phyloP scores from a whole-genome alignment of 176 grass and related monocot species.

The Eremochloa ophiuroides region DNA sequence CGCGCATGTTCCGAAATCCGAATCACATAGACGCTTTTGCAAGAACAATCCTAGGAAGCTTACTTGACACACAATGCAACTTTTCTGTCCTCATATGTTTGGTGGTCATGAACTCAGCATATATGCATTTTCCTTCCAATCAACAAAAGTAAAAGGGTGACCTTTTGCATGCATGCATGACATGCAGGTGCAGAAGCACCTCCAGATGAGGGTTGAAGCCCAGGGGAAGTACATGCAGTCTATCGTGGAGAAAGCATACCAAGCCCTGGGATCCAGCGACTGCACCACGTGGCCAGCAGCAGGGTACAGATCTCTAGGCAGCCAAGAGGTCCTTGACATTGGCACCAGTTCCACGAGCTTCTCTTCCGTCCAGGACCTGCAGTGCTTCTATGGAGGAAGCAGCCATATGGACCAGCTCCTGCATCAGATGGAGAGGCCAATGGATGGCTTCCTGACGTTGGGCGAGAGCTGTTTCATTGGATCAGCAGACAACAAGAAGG shows the following conservation, averaged over 20 bases:
- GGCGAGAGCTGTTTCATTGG: conserved; percentile 37
- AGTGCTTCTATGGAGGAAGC: conserved; percentile 46
- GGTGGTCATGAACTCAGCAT: conserved; percentile 27
- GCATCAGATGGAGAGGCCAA: conserved; percentile 61
- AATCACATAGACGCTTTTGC: not conserved
- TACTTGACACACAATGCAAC: conserved; percentile 22
- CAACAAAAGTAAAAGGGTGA: conserved; percentile 1
- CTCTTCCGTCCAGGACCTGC: conserved; percentile 64
- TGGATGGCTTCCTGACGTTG: conserved; percentile 50
- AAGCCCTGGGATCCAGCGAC: conserved; percentile 45
- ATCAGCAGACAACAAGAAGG: conserved; percentile 44
- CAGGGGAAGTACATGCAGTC: conserved; percentile 98
- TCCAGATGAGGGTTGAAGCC: conserved; percentile 93
- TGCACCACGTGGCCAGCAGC: conserved; percentile 19
- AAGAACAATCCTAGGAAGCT: conserved; percentile 47
- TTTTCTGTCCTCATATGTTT: not conserved
- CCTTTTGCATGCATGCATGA: conserved; percentile 23
- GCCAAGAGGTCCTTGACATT: conserved; percentile 41
- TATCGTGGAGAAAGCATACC: conserved; percentile 88
- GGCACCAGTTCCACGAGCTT: conserved; percentile 50
- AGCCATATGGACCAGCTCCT: conserved; percentile 61
- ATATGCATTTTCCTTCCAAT: conserved; percentile 12
- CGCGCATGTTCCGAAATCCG: conserved; percentile 3
- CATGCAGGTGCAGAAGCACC: conserved; percentile 83
- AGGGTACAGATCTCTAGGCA: conserved; percentile 54